Evolutionary conservation across 352 stramenopile genomes (phyloP).

Genomic region (Globisporangium sylvaticum): DNA sequence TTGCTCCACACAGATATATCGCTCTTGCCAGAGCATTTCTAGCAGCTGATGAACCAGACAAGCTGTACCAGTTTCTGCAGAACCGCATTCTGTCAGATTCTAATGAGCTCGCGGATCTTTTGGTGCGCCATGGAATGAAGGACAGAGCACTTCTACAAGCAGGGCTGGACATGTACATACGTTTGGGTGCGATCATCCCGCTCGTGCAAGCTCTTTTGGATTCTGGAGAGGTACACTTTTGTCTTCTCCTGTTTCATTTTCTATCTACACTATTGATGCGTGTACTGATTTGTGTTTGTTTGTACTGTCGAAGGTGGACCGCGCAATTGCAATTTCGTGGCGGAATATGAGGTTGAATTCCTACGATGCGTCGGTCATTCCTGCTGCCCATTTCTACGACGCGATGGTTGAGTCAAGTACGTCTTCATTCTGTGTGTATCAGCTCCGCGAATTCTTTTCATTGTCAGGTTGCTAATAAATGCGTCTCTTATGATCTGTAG

Average conservation of each 20-base stretch:
- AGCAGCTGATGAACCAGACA: conserved; percentile 29
- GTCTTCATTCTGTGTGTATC: background rate
- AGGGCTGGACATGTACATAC: conserved; percentile 66
- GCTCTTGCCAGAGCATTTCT: conserved; percentile 53
- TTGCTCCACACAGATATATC: conserved; percentile 33
- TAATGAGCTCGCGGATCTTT: conserved; percentile 45
- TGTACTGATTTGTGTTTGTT: background rate
- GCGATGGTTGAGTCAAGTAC: conserved; percentile 30
- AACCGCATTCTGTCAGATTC: conserved; percentile 58
- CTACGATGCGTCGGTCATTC: conserved; percentile 36
- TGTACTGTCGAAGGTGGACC: conserved; percentile 27
- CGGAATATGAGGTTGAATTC: conserved; percentile 33
- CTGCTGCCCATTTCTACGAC: conserved; percentile 45
- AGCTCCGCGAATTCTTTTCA: background rate
- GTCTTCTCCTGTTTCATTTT: background rate
- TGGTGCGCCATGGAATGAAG: conserved; percentile 28
- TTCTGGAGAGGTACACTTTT: conserved; percentile 32
- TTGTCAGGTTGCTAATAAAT: background rate
- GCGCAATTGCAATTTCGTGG: conserved; percentile 46
- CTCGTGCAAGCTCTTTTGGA: conserved; percentile 51
- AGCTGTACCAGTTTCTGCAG: conserved; percentile 69
- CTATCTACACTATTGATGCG: background rate
- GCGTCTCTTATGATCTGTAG: conserved; percentile 11
- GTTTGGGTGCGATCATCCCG: conserved; percentile 35
- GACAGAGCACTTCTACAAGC: conserved; percentile 44